Evolutionary conservation across 139 green algal species (phyloP).

Genomic region (Gonium pectorale): DNA sequence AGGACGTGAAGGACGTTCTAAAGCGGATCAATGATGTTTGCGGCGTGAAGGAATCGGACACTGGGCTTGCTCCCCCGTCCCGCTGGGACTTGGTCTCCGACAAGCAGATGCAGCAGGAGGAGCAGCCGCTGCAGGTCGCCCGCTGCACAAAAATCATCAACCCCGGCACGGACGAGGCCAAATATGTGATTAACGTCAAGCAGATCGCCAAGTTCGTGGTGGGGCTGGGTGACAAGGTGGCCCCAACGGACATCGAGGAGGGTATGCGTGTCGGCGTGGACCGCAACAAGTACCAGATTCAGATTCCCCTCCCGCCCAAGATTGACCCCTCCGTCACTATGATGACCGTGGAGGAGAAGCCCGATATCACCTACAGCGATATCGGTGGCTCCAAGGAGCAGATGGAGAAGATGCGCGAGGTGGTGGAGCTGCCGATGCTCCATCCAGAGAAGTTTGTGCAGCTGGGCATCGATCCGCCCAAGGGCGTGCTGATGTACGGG

Average conservation of each 20-base stretch:
- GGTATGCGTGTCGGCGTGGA: slow-evolving; percentile 99
- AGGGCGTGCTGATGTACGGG: slow-evolving; percentile 70
- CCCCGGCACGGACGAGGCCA: slow-evolving; percentile 95
- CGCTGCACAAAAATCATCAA: slow-evolving; percentile 99
- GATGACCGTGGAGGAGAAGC: slow-evolving; percentile 99
- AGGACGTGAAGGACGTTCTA: slow-evolving; percentile 85
- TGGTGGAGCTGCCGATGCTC: slow-evolving; percentile 98
- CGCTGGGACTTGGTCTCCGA: slow-evolving; percentile 99
- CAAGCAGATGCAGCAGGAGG: slow-evolving; percentile 95
- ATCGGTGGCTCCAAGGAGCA: slow-evolving; percentile 98
- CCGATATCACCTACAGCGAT: slow-evolving; percentile 82
- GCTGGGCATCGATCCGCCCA: slow-evolving; percentile 98
- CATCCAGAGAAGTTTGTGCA: slow-evolving; percentile 98
- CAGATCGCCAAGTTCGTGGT: slow-evolving; percentile 99
- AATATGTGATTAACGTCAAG: slow-evolving; percentile 99
- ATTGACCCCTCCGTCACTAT: slow-evolving; percentile 99
- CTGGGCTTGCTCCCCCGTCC: slow-evolving; percentile 92
- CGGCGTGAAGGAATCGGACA: slow-evolving; percentile 97
- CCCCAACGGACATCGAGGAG: slow-evolving; percentile 99
- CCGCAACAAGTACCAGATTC: slow-evolving; percentile 96
- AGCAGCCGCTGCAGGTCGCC: slow-evolving; percentile 80
- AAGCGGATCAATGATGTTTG: slow-evolving; percentile 90
- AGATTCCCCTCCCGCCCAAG: slow-evolving; percentile 98
- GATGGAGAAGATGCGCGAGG: slow-evolving; percentile 96
- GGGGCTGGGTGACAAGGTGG: slow-evolving; percentile 95